A percentile compares a stretch with the other conserved stretches of the same genome.
Conservation (phyloP, 2,329 filamentous ascomycete genomes). For the Colletotrichum sp. region DNA sequence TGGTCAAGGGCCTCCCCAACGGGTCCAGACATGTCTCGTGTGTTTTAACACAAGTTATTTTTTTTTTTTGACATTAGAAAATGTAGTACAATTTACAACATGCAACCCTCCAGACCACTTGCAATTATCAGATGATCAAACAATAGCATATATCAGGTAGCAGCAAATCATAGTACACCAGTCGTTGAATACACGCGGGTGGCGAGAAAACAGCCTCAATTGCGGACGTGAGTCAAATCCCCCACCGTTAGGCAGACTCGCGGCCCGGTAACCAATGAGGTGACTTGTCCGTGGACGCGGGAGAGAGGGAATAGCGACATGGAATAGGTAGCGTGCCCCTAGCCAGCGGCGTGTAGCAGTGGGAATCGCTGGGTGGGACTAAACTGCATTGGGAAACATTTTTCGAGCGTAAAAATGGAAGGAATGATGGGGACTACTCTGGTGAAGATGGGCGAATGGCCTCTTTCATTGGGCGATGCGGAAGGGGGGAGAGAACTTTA, state of each 20-base stretch:
- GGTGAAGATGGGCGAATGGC: not conserved
- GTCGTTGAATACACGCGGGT: not conserved
- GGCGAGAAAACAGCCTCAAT: not conserved
- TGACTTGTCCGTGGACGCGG: not conserved
- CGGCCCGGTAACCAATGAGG: not conserved
- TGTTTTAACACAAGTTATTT: not conserved
- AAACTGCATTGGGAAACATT: conserved; percentile 1
- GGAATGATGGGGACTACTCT: not conserved
- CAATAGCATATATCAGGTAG: not conserved
- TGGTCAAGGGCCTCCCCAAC: not conserved
- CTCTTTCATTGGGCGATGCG: not conserved
- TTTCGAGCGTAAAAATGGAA: conserved; percentile 3
- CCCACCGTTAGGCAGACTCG: conserved; percentile 8
- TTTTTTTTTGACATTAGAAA: not conserved
- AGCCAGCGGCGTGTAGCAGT: not conserved
- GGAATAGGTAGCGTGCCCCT: not conserved
- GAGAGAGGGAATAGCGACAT: not conserved
- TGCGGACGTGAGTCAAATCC: not conserved
- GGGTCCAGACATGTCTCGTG: not conserved
- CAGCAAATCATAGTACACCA: not conserved
- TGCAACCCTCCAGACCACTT: not conserved
- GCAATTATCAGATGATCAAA: not conserved
- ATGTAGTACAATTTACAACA: not conserved
- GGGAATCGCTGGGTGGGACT: not conserved
- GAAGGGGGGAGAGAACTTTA: not conserved